These are phyloP conservation scores for Mortierella sp. DNA, from an alignment of 371 early-diverging fungal genomes.

Conservation along the genomic window DNA sequence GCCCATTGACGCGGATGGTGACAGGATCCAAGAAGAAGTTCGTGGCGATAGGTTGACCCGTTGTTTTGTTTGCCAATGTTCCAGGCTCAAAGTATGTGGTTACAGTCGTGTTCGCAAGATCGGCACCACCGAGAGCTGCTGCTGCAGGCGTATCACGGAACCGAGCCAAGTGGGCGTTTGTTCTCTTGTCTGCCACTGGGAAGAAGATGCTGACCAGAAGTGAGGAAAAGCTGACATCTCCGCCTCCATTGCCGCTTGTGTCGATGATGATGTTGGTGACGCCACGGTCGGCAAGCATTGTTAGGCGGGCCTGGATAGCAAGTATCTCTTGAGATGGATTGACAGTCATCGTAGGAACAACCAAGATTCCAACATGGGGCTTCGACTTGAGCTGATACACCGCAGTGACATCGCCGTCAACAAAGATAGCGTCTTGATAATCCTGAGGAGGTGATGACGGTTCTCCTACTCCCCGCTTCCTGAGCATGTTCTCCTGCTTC, in stretches of 20 bases:
- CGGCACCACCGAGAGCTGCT: conserved; percentile 1
- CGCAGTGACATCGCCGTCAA: conserved; percentile 13
- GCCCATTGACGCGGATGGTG: conserved; percentile 1
- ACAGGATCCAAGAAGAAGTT: conserved; percentile 6
- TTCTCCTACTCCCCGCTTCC: conserved; percentile 4
- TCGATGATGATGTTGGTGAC: conserved; percentile 37
- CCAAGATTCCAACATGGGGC: conserved; percentile 16
- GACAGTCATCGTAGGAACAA: conserved; percentile 13
- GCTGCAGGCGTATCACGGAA: conserved; percentile 7
- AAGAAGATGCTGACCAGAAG: conserved; percentile 18
- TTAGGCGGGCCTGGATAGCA: neutral
- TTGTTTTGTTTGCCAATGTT: neutral
- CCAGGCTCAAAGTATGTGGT: conserved; percentile 6
- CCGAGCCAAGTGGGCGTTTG: conserved; percentile 2
- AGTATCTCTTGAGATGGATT: neutral
- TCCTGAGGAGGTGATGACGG: neutral
- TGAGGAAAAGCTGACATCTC: conserved; percentile 1
- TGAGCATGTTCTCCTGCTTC: neutral
- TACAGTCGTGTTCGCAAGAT: neutral
- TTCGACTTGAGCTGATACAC: conserved; percentile 39
- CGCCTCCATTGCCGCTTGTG: conserved; percentile 22
- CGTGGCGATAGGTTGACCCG: neutral
- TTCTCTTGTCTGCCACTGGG: conserved; percentile 12
- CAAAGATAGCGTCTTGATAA: conserved; percentile 13
- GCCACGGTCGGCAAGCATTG: conserved; percentile 4